Percentiles rank a stretch among this genome's conserved stretches.
Evolutionary conservation across 2,329 filamentous ascomycete species (phyloP).

Genomic region (Ophiocordyceps camponoti-leonardi): DNA sequence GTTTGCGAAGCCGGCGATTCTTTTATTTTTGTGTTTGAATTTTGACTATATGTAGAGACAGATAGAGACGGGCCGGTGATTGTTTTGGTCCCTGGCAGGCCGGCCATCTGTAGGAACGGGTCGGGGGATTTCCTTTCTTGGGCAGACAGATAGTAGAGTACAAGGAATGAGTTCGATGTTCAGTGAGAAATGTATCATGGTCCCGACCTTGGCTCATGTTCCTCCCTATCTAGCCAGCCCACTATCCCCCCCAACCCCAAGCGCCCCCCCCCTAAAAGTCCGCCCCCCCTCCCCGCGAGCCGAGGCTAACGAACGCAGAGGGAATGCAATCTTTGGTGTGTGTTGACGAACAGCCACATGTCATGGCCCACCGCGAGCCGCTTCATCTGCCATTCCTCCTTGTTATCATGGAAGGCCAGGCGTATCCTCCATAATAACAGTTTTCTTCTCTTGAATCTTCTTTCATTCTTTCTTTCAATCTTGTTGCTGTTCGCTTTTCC

Average conservation of each 20-base stretch:
- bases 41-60: no score
- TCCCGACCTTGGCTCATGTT: background rate
- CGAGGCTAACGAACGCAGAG: background rate
- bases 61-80: no score
- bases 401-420: background rate
- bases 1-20: background rate
- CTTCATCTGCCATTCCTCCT: background rate
- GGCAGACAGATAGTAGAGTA: background rate
- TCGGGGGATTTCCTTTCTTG: no score
- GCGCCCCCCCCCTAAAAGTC: no score
- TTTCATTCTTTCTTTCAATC: no score
- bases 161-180: background rate
- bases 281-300: background rate
- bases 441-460: background rate
- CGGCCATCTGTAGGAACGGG: background rate
- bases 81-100: no score
- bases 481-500: no score
- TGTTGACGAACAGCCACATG: constrained; percentile 1
- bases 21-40: background rate
- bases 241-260: background rate
- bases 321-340: background rate
- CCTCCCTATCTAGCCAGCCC: background rate
- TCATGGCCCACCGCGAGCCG: constrained; percentile 1
- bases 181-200: background rate
- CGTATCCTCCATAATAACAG: background rate